Evolutionary conservation across 1,139 yeast genomes (phyloP).

Genomic region (Nadsonia starkeyi-henricii): DNA sequence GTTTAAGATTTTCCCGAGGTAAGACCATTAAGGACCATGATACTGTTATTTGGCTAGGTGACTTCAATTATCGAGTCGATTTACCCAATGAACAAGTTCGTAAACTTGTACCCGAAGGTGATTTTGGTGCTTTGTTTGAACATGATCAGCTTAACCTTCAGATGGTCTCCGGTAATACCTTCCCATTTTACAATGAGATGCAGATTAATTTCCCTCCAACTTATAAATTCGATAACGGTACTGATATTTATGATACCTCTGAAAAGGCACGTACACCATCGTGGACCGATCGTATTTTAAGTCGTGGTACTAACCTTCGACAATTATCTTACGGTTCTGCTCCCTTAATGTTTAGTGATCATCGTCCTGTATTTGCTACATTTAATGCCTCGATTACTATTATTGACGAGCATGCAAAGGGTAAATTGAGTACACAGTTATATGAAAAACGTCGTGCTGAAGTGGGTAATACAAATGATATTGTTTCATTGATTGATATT

Average conservation of each 20-base stretch:
- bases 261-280: slow-evolving; percentile 91
- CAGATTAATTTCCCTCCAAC: slow-evolving; percentile 59
- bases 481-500: slow-evolving; percentile 21
- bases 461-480: slow-evolving; percentile 24
- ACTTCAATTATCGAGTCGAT: slow-evolving; percentile 75
- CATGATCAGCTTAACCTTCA: slow-evolving; percentile 74
- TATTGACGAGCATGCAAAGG: slow-evolving; percentile 51
- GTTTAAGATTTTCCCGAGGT: slow-evolving; percentile 65
- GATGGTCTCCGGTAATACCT: slow-evolving; percentile 74
- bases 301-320: slow-evolving; percentile 38
- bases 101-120: slow-evolving; percentile 33
- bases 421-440: slow-evolving; percentile 42
- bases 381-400: slow-evolving; percentile 57
- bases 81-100: slow-evolving; percentile 69
- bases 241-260: slow-evolving; percentile 69
- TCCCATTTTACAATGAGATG: slow-evolving; percentile 74
- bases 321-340: slow-evolving; percentile 56
- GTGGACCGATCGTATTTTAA: slow-evolving; percentile 82
- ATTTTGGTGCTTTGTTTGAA: slow-evolving; percentile 40
- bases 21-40: slow-evolving; percentile 66
- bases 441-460: slow-evolving; percentile 33
- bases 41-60: slow-evolving; percentile 87
- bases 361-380: slow-evolving; percentile 78
- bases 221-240: slow-evolving; percentile 85
- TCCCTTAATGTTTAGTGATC: slow-evolving; percentile 69